Base-by-base conservation (phyloP, 345 rosid genomes). In the Draba incana region DNA sequence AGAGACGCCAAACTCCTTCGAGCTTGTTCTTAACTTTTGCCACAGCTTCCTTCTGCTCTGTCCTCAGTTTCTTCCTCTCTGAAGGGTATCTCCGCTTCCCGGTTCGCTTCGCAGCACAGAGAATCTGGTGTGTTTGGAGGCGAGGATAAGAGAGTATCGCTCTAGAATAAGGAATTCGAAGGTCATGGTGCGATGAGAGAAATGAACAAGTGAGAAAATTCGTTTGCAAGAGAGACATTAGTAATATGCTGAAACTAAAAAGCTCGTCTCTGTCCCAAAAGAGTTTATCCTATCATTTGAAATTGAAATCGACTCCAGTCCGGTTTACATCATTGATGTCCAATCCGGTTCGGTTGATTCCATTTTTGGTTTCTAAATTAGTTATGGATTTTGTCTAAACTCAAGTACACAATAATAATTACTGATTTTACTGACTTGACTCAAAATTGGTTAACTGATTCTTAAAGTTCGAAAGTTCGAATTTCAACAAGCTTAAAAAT, bases 51-150 rank as follows among this genome's bases (percentile, higher is more conserved):
- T 85, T 83, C 66, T 78, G 92, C 82, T 75, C 81, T 68, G 75
- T 62, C 14, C 78, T 87, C 51, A 93, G 84, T 82, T 87, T 90
- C 81, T 78, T 93, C 83, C 92, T 90, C 86, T 93, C 98, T 0
- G 98, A 93, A 10, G 98, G 98, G 71, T 93, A 93, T 69, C 97
- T 78, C 72, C 77, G 85, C 62, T 84, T 90, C 20, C 96, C 97
- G n/a, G 94, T 82, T 73, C 98, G 81, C 77, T 86, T 90, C 9
- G 89, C 73, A 71, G 83, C 84, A 78, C 81, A 74, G 37, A 76
- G 78, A 41, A 62, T 57, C 69, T 65, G 71, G 57, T 3, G 67
- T 57, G 77, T 53, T 58, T 57, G 84, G 77, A 5, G 48, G 59
- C 75, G 75, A 47, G 74, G 79, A 39, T 46, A 54, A 42, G 69